Base-by-base conservation (phyloP, 179 eudicot species). In the Dionaea muscipula region DNA sequence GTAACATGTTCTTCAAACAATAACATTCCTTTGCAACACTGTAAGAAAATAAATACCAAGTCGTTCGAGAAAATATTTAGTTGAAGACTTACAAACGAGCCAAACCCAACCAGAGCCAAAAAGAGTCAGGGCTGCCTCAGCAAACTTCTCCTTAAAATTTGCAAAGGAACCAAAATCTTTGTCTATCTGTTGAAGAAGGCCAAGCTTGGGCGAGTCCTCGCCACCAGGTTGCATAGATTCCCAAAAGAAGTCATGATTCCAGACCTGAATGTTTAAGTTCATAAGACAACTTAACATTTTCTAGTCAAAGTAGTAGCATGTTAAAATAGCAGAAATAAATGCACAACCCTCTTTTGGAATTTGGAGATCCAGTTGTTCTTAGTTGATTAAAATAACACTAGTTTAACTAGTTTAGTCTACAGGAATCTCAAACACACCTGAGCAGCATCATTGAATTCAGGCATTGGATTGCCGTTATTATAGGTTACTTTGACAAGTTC, bases 191-290 rank as follows among this genome's bases (percentile, higher is more conserved):
- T 59, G 63, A 61, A 90, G 85, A 51, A 86, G 76, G 60, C 90
- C 95, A 59, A 80, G 59, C 56, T 65, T 71, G 10, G 97, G 97
- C 70, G 72, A 63, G 51, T 73, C 75, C 46, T 85, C 95, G 23
- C 97, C 97, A 57, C 84, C 97, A 45, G 97, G 95, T 77, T 84
- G 89, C 94, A 91, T 91, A 39, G 98, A 84, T 62, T 91, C 95
- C 91, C 91, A 91, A 75, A 91, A 91, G 72, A 91, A 91, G 54
- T 91, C 94, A 56, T 90, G 95, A 72, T 86, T 90, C 95, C 94
- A 90, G 24, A 86, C 95, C 97, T 90, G 67, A 11, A 67, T 47
- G 24, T 40, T 58, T 17, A 40, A 27, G 46, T 16, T 46, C 22
- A 10, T 28, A 27, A 51, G 43, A 50, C 21, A 35, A 22, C 21